These are phyloP conservation scores for Salix suchowensis DNA, from an alignment of 345 rosid genomes.

Conservation along the genomic window DNA sequence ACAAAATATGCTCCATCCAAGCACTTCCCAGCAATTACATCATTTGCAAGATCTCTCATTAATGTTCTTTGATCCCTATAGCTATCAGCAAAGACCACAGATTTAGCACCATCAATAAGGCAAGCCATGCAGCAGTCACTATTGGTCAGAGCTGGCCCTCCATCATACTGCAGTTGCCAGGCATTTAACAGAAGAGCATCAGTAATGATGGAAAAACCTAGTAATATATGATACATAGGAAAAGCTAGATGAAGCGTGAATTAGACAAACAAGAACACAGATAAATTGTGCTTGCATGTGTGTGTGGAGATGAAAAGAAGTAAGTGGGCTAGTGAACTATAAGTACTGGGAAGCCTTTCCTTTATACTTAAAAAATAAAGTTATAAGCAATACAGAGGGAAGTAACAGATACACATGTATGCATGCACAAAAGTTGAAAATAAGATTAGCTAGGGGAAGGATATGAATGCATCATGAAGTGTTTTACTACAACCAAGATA, in stretches of 20 bases:
- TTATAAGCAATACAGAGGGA: background rate
- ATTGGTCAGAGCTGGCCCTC: slow-evolving; percentile 71
- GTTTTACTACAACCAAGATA: slow-evolving; percentile 17
- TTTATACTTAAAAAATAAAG: background rate
- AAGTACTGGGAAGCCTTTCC: background rate
- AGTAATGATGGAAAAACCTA: slow-evolving; percentile 12
- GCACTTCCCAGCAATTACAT: slow-evolving; percentile 60
- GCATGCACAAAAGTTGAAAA: background rate
- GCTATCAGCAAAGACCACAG: slow-evolving; percentile 75
- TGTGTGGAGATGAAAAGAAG: background rate
- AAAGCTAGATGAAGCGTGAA: background rate
- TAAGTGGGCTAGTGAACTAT: too few relatives aligned
- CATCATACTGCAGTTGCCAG: slow-evolving; percentile 50
- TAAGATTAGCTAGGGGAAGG: background rate
- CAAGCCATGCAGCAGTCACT: slow-evolving; percentile 71
- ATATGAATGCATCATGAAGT: background rate
- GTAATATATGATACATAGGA: background rate
- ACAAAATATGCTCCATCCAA: slow-evolving; percentile 65
- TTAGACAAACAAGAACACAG: background rate
- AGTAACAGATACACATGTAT: background rate
- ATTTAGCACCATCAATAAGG: slow-evolving; percentile 66
- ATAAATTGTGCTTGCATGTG: background rate
- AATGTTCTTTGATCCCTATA: slow-evolving; percentile 80
- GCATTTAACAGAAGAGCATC: slow-evolving; percentile 14
- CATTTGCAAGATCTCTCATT: slow-evolving; percentile 64